Base-by-base conservation (phyloP, 805 yeast species). In the Candida gorgasii region DNA sequence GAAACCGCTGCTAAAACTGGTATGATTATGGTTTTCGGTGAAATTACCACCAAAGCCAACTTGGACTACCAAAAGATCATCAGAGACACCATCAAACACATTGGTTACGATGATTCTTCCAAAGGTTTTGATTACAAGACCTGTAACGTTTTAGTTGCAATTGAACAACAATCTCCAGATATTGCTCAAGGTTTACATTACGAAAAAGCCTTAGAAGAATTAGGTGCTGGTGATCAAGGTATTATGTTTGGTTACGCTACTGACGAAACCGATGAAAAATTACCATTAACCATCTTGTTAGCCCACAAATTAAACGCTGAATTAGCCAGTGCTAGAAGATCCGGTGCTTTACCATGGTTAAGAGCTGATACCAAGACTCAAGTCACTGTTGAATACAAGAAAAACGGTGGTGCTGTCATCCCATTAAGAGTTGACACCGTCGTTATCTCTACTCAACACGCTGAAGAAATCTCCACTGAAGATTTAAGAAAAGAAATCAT, bases 211-310 rank as follows among this genome's bases (percentile, higher is more conserved):
- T 77, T 93, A 53, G 99, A 93, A 79, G 95, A 93, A 47, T 82
- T 93, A 63, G 99, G 99, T 72, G 99, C 99, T 54, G 99, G 99
- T 84, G 99, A 93, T 78, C 99, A 93, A 76, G 99, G 99, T 85
- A 93, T 93, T 70, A 93, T 93, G 99, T 93, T 93, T 67, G 99
- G 99, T 73, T 93, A 93, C 73, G 99, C 99, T 59, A 84, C 98
- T 51, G 97, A 93, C 63, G 99, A 93, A 79, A 90, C 99, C 59
- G 96, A 92, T 67, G 98, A 93, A 79, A 84, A 86, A 69, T 78
- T 93, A 61, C 99, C 99, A 61, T 82, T 93, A 75, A 93, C 99
- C 58, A 81, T 93, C 52, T 73, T 93, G 58, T 81, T 93, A 65
- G 84, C 98, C 48, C 99, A 93, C 80, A 88, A 89, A 76, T 83